Evolutionary conservation across 331 rosid species (phyloP), one percentile per base, ranked within the genome.

Genomic region (Stylosanthes scabra): DNA sequence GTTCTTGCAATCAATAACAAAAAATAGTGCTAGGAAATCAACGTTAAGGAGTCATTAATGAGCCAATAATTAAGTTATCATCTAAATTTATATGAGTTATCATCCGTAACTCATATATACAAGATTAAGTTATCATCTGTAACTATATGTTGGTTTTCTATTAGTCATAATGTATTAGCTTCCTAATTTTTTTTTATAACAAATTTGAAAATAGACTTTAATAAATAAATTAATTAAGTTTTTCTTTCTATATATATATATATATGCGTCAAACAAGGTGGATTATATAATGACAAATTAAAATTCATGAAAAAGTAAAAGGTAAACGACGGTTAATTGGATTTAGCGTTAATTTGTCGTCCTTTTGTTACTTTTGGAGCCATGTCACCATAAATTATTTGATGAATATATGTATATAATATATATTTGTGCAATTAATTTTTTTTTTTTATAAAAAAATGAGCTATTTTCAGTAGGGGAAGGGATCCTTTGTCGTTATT

Each of bases 241-340:
- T 20, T 20, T 20, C 25, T 20, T 20, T 20, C 25, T 20, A 20
- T 20, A n/a, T 61, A 54, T 69, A n/a, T n/a, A n/a, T n/a, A n/a
- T n/a, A n/a, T n/a, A 20, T 3, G 60, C 14, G 69, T 78, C 78
- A 64, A 78, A 71, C 60, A 78, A 55, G 9, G 59, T 55, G 57
- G 49, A 71, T 62, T 31, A 67, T 57, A 74, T 62, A 57, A 80
- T 55, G 81, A 75, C 70, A 70, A 74, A 80, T 25, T 62, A 80
- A 37, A 27, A 68, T 55, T 55, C 40, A 57, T 11, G 62, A 72
- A 71, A 76, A 76, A 51, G 78, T 49, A 76, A 46, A 57, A 70
- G 41, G 66, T 39, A 28, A 20, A 11, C 74, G 16, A 2, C 8
- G 50, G 62, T 66, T 50, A 71, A 81, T 51, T 76, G 68, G 69